Evolutionary conservation across 2,329 filamentous ascomycete genomes (phyloP).

Genomic region (Epichloe elymi): DNA sequence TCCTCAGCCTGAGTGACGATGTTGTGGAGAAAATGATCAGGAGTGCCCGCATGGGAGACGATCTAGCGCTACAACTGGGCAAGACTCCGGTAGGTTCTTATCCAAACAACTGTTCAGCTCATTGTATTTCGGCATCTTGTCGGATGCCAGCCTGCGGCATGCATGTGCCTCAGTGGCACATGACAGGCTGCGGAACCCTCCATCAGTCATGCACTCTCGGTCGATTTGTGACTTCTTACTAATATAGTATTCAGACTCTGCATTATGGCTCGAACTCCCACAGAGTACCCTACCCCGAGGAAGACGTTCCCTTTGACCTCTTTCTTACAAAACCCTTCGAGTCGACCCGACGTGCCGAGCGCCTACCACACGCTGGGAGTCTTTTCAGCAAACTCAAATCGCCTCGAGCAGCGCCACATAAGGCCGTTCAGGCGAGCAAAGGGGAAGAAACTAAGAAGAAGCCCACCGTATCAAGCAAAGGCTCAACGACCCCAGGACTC

Average conservation of each 20-base stretch:
- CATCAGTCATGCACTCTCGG: neutral
- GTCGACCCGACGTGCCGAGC: slow-evolving; percentile 31
- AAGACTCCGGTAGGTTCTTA: slow-evolving; percentile 42
- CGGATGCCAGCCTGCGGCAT: neutral
- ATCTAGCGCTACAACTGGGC: slow-evolving; percentile 44
- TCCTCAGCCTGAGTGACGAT: slow-evolving; percentile 42
- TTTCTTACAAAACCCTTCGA: slow-evolving; percentile 41
- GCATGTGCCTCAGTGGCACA: neutral
- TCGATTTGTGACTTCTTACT: neutral
- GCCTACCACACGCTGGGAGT: slow-evolving; percentile 37
- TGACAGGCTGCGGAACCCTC: slow-evolving; percentile 6
- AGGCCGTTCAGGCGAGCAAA: slow-evolving; percentile 19
- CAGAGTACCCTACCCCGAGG: slow-evolving; percentile 29
- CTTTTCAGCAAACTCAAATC: slow-evolving; percentile 31
- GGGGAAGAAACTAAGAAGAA: slow-evolving; percentile 18
- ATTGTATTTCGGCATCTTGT: slow-evolving; percentile 1
- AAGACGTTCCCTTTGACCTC: slow-evolving; percentile 40
- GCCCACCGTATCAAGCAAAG: slow-evolving; percentile 18
- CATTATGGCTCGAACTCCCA: slow-evolving; percentile 39
- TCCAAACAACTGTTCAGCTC: neutral
- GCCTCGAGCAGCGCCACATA: slow-evolving; percentile 7
- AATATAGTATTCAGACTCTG: slow-evolving; percentile 29
- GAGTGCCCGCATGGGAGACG: slow-evolving; percentile 42
- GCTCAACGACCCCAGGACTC: slow-evolving; percentile 25
- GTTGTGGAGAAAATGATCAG: slow-evolving; percentile 50